Conservation (phyloP, 2,329 filamentous ascomycete species). For the Pyrenophora teres region DNA sequence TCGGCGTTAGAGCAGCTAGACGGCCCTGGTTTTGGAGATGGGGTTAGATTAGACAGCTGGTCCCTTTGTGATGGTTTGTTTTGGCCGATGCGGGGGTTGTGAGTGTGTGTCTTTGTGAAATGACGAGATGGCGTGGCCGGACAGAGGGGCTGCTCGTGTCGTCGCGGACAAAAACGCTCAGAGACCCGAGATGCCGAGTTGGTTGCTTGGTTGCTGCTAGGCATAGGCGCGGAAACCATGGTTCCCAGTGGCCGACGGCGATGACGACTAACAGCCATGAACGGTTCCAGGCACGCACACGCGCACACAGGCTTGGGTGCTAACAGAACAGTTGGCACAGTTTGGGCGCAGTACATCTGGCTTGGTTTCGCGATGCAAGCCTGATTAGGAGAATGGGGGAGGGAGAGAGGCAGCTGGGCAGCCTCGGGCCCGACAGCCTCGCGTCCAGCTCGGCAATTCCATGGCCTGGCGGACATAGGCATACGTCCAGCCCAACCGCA, state of each 20-base stretch:
- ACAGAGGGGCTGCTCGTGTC: too few relatives aligned
- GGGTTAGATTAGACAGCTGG: constrained; percentile 5
- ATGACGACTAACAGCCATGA: constrained; percentile 9
- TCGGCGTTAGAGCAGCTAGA: constrained; percentile 13
- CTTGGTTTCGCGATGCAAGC: not conserved
- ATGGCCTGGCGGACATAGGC: too few relatives aligned
- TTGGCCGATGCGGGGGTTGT: not conserved
- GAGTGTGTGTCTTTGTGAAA: too few relatives aligned
- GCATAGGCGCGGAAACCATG: constrained; percentile 3
- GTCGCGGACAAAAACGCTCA: too few relatives aligned
- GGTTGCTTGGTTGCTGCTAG: too few relatives aligned
- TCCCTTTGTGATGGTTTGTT: constrained; percentile 14
- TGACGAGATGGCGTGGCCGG: not conserved
- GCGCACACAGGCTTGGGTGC: not conserved
- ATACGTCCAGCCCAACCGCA: not conserved
- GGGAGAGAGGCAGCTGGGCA: too few relatives aligned
- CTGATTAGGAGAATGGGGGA: constrained; percentile 1
- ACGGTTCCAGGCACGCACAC: not conserved
- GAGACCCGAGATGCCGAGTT: not conserved
- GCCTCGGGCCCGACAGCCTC: constrained; percentile 6
- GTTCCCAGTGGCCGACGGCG: constrained; percentile 21
- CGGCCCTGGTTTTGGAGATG: constrained; percentile 4
- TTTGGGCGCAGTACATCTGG: not conserved
- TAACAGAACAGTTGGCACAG: constrained; percentile 5
- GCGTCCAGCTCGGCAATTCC: not conserved